Percentiles rank a stretch among this genome's conserved stretches.
These are phyloP conservation scores for Stephanodiscus triporus DNA, from an alignment of 108 stramenopile species.

Conservation along the genomic window DNA sequence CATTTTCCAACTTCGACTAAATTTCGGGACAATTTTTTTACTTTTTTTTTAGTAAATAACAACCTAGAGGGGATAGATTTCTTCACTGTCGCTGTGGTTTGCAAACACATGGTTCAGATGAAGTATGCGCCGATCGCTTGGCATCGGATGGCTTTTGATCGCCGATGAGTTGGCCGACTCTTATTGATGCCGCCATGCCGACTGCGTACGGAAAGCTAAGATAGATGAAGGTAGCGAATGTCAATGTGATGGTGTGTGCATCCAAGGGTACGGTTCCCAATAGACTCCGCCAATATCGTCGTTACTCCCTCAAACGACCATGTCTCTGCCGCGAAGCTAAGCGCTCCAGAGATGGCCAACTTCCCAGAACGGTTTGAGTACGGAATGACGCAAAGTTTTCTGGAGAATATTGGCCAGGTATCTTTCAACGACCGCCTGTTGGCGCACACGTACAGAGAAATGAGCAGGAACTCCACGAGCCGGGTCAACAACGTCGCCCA, in stretches of 20 bases:
- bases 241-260: constrained; percentile 47
- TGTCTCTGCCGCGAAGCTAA: constrained; percentile 41
- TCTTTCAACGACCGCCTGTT: constrained; percentile 17
- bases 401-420: constrained; percentile 38
- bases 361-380: constrained; percentile 30
- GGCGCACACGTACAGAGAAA: constrained; percentile 27
- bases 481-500: constrained; percentile 58
- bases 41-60: too few relatives aligned
- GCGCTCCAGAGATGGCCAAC: constrained; percentile 35
- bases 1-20: too few relatives aligned
- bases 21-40: too few relatives aligned
- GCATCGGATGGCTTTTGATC: constrained; percentile 29
- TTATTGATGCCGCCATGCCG: constrained; percentile 49
- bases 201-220: constrained; percentile 52
- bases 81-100: too few relatives aligned
- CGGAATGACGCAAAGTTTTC: constrained; percentile 12
- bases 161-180: constrained; percentile 50
- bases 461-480: constrained; percentile 24
- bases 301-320: constrained; percentile 50
- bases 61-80: too few relatives aligned
- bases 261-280: constrained; percentile 43
- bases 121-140: constrained; percentile 25
- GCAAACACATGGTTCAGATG: too few relatives aligned
- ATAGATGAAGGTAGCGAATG: constrained; percentile 46
- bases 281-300: constrained; percentile 52